Percentiles rank a stretch among this genome's conserved stretches.
phyloP scores from a whole-genome alignment of 495 filamentous ascomycete genomes.

The Penicillium macrosclerotiorum region DNA sequence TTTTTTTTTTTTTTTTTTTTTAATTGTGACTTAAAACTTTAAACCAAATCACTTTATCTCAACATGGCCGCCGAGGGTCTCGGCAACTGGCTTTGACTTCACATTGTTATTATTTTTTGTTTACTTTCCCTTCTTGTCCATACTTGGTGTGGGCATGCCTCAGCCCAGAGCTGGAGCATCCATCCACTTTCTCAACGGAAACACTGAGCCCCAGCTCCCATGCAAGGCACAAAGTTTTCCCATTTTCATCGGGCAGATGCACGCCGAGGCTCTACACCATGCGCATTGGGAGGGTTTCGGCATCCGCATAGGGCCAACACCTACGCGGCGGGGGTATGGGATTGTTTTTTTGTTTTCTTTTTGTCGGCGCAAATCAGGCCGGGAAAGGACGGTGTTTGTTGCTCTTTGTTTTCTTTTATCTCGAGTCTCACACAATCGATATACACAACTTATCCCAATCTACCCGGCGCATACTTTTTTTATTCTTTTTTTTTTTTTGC shows the following conservation, averaged over 20 bases:
- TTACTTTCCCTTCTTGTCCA: constrained; percentile 15
- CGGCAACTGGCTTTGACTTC: no score
- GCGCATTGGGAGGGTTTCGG: constrained; percentile 17
- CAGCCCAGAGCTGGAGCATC: no score
- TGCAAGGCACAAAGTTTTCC: no score
- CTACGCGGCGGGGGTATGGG: neutral
- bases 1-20: constrained; percentile 9
- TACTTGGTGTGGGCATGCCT: constrained; percentile 4
- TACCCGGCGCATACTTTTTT: constrained; percentile 4
- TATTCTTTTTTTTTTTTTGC: neutral
- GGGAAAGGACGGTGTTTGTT: constrained; percentile 8
- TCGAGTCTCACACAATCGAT: constrained; percentile 1
- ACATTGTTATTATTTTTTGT: no score
- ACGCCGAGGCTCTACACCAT: no score
- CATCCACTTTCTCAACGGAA: no score
- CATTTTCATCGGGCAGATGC: neutral
- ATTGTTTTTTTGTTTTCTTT: constrained; percentile 1
- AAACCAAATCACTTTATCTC: no score
- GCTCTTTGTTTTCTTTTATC: constrained; percentile 2
- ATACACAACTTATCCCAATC: constrained; percentile 14
- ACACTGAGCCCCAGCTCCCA: no score
- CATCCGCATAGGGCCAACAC: constrained; percentile 6
- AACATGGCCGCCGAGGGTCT: no score
- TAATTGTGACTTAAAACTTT: no score
- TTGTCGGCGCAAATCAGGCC: constrained; percentile 15